Evolutionary conservation across 441 rosid genomes (phyloP).

Genomic region (Daphne laureola): DNA sequence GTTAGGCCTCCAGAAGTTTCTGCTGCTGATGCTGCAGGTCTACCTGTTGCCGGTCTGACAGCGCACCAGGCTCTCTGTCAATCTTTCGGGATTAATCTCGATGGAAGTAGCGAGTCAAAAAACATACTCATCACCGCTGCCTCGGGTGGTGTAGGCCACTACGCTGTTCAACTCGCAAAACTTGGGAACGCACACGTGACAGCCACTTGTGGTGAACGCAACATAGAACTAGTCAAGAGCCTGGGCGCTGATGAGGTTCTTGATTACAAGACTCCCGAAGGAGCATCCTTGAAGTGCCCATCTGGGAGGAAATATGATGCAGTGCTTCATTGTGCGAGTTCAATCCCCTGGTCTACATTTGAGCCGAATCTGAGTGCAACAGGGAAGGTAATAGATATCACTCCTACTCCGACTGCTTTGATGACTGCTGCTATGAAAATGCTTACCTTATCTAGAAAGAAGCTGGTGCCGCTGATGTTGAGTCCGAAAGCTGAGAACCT

Average conservation of each 20-base stretch:
- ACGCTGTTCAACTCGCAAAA: constrained; percentile 76
- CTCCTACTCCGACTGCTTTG: constrained; percentile 41
- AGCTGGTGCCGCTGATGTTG: constrained; percentile 39
- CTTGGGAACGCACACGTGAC: constrained; percentile 71
- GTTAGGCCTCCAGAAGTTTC: constrained; percentile 63
- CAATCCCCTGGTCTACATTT: constrained; percentile 53
- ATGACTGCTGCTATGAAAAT: constrained; percentile 45
- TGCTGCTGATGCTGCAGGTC: constrained; percentile 60
- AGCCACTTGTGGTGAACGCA: constrained; percentile 72
- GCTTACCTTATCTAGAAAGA: constrained; percentile 59
- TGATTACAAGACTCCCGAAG: constrained; percentile 65
- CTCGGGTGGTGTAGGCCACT: constrained; percentile 87
- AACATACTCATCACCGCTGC: constrained; percentile 73
- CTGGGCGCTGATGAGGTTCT: constrained; percentile 75
- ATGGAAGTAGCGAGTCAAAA: constrained; percentile 39
- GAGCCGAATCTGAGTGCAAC: constrained; percentile 41
- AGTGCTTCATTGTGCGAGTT: constrained; percentile 56
- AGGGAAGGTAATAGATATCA: constrained; percentile 63
- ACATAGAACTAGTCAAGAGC: constrained; percentile 55
- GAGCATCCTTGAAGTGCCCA: constrained; percentile 61
- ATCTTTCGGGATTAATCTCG: constrained; percentile 54
- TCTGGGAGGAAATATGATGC: constrained; percentile 64
- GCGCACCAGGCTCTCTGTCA: constrained; percentile 55
- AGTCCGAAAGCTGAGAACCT: constrained; percentile 37
- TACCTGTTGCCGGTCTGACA: constrained; percentile 58